Conservation (phyloP, 2,329 filamentous ascomycete genomes). For the Venturiaceae sp. region DNA sequence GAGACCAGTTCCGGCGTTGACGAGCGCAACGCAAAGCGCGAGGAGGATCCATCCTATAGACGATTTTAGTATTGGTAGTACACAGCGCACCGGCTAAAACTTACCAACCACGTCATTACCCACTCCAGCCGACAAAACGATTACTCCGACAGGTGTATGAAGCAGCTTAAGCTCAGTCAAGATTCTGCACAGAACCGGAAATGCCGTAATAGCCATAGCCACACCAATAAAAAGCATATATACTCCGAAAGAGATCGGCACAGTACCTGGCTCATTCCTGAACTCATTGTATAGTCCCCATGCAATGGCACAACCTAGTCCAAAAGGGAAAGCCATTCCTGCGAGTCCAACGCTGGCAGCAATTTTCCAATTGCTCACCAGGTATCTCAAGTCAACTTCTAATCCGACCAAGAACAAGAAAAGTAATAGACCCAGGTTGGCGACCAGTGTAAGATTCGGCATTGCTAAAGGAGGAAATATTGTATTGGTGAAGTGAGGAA, state of each 20-base stretch:
- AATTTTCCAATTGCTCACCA: slow-evolving; percentile 70
- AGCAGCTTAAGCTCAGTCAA: slow-evolving; percentile 84
- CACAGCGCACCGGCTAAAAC: slow-evolving; percentile 7
- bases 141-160: slow-evolving; percentile 72
- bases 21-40: slow-evolving; percentile 83
- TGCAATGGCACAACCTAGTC: slow-evolving; percentile 67
- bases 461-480: slow-evolving; percentile 74
- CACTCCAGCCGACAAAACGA: slow-evolving; percentile 81
- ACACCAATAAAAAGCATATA: slow-evolving; percentile 80
- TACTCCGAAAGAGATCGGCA: slow-evolving; percentile 50
- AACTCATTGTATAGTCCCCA: slow-evolving; percentile 75
- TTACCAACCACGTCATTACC: slow-evolving; percentile 74
- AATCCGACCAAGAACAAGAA: slow-evolving; percentile 84
- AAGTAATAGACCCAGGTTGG: slow-evolving; percentile 73
- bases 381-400: slow-evolving; percentile 72
- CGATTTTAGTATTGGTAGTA: neutral
- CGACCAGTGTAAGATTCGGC: slow-evolving; percentile 64
- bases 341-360: slow-evolving; percentile 68
- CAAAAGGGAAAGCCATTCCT: slow-evolving; percentile 78
- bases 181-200: slow-evolving; percentile 90
- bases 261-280: slow-evolving; percentile 42
- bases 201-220: slow-evolving; percentile 83
- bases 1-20: slow-evolving; percentile 76
- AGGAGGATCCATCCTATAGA: slow-evolving; percentile 73
- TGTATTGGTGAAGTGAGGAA: slow-evolving; percentile 63